Conservation (phyloP, 192 early-diverging fungal genomes). For the Entomortierella chlamydospora region DNA sequence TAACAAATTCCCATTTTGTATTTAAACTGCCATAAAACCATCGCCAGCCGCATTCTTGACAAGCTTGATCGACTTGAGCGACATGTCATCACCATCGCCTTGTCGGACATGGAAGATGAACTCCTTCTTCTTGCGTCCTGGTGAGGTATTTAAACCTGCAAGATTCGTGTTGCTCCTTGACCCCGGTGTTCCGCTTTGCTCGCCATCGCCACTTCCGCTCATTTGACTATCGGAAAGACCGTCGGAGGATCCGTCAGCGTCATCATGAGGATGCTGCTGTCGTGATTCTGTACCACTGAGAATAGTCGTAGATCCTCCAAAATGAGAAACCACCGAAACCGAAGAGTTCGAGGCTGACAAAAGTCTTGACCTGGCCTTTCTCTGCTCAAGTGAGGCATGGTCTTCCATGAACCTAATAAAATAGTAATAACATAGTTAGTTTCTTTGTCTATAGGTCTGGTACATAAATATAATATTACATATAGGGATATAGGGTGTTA, state of each 20-base stretch:
- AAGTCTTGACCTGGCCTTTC: constrained; percentile 26
- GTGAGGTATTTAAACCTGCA: no score
- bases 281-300: constrained; percentile 22
- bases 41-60: constrained; percentile 41
- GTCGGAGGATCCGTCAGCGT: constrained; percentile 13
- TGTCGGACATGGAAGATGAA: constrained; percentile 37
- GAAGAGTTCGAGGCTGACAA: constrained; percentile 46
- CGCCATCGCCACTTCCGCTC: constrained; percentile 17
- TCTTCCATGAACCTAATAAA: constrained; percentile 51
- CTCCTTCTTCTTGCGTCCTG: constrained; percentile 44
- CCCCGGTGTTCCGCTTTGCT: background rate
- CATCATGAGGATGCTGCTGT: background rate
- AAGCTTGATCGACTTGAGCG: constrained; percentile 51
- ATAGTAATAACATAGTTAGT: background rate
- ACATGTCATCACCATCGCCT: constrained; percentile 36
- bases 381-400: constrained; percentile 48
- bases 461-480: no score
- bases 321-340: constrained; percentile 28
- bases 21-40: constrained; percentile 32
- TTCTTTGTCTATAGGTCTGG: no score
- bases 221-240: constrained; percentile 28
- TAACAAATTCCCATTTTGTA: background rate
- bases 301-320: constrained; percentile 19
- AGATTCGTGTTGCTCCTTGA: constrained; percentile 6
- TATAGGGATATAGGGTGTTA: no score